These are phyloP conservation scores for Zygoascus meyerae DNA, from an alignment of 1,139 yeast species.

Conservation along the genomic window DNA sequence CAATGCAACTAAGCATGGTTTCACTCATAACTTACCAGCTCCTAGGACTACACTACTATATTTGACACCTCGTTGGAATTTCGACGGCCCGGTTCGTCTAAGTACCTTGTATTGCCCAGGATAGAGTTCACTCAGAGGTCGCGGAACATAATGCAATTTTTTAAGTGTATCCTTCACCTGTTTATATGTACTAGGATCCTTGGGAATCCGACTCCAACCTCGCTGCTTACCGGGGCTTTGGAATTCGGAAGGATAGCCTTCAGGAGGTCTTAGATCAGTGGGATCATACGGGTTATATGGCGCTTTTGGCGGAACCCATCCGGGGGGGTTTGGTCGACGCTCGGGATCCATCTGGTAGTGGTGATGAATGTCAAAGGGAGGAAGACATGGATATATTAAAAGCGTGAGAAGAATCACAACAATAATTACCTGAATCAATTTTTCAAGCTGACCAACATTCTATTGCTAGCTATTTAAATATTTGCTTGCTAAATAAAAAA, in stretches of 20 bases:
- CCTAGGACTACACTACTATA: constrained; percentile 25
- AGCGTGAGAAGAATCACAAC: too few relatives aligned
- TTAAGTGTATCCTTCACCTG: constrained; percentile 70
- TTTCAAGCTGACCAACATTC: too few relatives aligned
- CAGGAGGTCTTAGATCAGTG: constrained; percentile 66
- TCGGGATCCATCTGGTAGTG: constrained; percentile 23
- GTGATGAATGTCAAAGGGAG: too few relatives aligned
- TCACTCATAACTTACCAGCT: constrained; percentile 14
- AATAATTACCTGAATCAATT: too few relatives aligned
- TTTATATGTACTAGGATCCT: constrained; percentile 62
- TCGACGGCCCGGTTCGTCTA: constrained; percentile 49
- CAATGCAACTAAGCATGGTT: background rate
- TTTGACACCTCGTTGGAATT: constrained; percentile 46
- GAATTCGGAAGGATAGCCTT: constrained; percentile 79
- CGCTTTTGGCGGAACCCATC: constrained; percentile 78
- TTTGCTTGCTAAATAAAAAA: too few relatives aligned
- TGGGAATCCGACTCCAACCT: constrained; percentile 56
- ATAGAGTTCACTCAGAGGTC: constrained; percentile 67
- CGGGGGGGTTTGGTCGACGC: constrained; percentile 73
- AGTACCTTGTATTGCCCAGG: constrained; percentile 77
- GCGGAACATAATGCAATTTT: constrained; percentile 66
- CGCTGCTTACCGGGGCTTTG: constrained; percentile 34
- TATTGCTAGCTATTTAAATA: too few relatives aligned
- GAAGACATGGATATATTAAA: too few relatives aligned
- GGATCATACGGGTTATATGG: constrained; percentile 87